These are phyloP conservation scores for Xylaria venustula DNA, from an alignment of 495 filamentous ascomycete species.

Conservation along the genomic window DNA sequence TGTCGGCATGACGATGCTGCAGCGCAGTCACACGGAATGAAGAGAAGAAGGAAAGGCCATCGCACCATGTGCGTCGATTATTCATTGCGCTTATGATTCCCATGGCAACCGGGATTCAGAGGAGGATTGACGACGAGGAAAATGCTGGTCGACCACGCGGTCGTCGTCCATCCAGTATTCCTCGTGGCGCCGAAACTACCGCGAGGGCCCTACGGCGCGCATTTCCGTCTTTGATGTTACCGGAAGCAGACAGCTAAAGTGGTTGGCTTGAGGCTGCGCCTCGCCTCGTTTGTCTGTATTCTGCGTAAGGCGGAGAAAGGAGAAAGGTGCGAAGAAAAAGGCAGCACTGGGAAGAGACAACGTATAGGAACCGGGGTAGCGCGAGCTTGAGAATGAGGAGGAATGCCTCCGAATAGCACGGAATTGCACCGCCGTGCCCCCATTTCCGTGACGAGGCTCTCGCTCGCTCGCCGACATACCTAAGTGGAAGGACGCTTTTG, in stretches of 20 bases:
- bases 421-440: constrained; percentile 4
- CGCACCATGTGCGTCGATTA: background rate
- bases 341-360: background rate
- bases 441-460: background rate
- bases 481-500: background rate
- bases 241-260: background rate
- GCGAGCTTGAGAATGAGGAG: constrained; percentile 1
- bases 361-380: background rate
- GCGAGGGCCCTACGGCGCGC: background rate
- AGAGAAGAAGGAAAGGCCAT: background rate
- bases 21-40: constrained; percentile 1
- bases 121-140: background rate
- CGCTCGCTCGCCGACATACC: constrained; percentile 10
- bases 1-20: background rate
- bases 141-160: constrained; percentile 12
- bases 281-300: no score
- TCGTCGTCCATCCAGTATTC: background rate
- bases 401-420: background rate
- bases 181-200: constrained; percentile 4
- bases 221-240: background rate
- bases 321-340: background rate
- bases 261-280: no score
- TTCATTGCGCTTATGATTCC: background rate
- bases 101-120: background rate
- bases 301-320: background rate